Percentiles rank a stretch among this genome's conserved stretches.
These are phyloP conservation scores for Bolboschoenoplectus hybrid DNA, from an alignment of 202 grass and related monocot genomes.

Conservation along the genomic window DNA sequence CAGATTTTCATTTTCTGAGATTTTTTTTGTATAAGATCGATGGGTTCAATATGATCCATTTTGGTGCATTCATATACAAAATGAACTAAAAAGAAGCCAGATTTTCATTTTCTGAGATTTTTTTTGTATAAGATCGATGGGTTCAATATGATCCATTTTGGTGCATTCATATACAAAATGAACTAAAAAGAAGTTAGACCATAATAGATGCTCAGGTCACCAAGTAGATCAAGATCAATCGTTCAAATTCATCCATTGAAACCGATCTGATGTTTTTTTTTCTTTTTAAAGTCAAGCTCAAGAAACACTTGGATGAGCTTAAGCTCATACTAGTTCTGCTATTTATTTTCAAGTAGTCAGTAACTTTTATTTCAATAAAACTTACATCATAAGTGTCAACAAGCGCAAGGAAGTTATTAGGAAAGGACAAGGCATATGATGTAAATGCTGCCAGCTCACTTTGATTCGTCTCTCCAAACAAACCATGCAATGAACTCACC, in stretches of 20 bases:
- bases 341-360: background rate
- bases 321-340: background rate
- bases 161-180: constrained; percentile 20
- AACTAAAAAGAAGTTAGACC: background rate
- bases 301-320: background rate
- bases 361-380: constrained; percentile 40
- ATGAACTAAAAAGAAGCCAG: background rate
- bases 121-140: constrained; percentile 3
- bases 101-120: background rate
- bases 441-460: constrained; percentile 89
- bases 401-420: constrained; percentile 81
- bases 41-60: constrained; percentile 14
- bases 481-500: constrained; percentile 54
- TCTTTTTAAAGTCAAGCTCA: background rate
- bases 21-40: constrained; percentile 9
- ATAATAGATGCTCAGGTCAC: background rate
- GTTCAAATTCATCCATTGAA: background rate
- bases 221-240: constrained; percentile 11
- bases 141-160: constrained; percentile 18
- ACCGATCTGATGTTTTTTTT: background rate
- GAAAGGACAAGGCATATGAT: constrained; percentile 97
- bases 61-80: constrained; percentile 16
- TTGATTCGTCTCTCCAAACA: constrained; percentile 91
- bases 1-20: background rate
- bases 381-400: constrained; percentile 97